Base-by-base conservation (phyloP, 371 early-diverging fungal genomes). In the Actinomortierella ambigua region DNA sequence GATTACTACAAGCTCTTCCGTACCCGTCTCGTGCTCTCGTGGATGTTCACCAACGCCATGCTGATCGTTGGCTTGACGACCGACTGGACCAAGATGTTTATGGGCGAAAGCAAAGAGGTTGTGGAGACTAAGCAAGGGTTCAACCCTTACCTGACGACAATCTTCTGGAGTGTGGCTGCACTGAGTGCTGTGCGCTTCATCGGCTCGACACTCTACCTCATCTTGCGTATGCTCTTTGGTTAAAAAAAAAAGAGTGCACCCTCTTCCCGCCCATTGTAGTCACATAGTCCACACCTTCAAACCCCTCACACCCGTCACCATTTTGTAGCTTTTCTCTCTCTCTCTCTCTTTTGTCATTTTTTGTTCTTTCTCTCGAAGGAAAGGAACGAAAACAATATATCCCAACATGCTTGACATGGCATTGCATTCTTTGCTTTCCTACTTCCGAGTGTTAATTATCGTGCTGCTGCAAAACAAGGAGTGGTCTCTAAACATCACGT, bases 1-100 rank as follows among this genome's bases (percentile, higher is more conserved):
- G 97, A 97, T 62, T 86, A 88, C 69, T 95, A 93, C 79, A 88
- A 88, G 68, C 75, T 81, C 51, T 94, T 95, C 82, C 86, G 98
- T 27, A 96, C 96, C 0, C 73, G 83, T 6, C 69, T 95, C 20
- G 87, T 96, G 8, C 80, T 95, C n/a, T 69, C 81, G 23, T 97
- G 96, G 96, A 83, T 94, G 64, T 78, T 92, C 58, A 82, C 87
- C 50, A 97, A 97, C 63, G 83, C 86, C 7, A 47, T 88, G 17
- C 77, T 97, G 29, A 84, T 92, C 26, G 82, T 89, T 55, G 69
- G 83, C n/a, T 73, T 90, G 27, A 79, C 83, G 14, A 55, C n/a
- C 15, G 51, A 27, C 43, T 20, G n/a, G 63, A 47, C 41, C 26
- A 15, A 48, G 46, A 24, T 8, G 26, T 27, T 24, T 14, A 9